Evolutionary conservation across 1,284 basidiomycete genomes (phyloP).

Genomic region (Boletus semigastroideus): DNA sequence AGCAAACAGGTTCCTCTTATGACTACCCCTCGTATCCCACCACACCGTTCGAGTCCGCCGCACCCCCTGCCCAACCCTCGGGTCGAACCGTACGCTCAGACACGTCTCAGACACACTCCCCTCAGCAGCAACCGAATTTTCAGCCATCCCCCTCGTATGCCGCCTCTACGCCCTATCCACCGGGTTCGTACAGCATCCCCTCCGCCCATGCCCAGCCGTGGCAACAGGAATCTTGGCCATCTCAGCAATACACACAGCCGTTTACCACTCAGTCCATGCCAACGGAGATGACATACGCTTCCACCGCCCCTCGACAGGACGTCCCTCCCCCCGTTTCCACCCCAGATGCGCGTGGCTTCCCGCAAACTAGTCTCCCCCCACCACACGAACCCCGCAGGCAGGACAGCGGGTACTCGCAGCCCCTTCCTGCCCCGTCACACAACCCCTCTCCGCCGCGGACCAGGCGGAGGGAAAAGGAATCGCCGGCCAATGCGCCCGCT

Average conservation of each 20-base stretch:
- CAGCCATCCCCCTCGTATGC: slow-evolving; percentile 33
- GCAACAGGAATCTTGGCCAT: slow-evolving; percentile 37
- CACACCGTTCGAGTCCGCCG: slow-evolving; percentile 38
- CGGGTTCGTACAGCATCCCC: slow-evolving; percentile 29
- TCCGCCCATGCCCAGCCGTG: slow-evolving; percentile 36
- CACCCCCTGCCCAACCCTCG: slow-evolving; percentile 38
- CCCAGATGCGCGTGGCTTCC: slow-evolving; percentile 30
- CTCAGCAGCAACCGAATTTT: slow-evolving; percentile 30
- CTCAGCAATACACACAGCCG: slow-evolving; percentile 34
- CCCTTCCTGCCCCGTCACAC: slow-evolving; percentile 30
- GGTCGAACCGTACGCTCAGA: slow-evolving; percentile 35
- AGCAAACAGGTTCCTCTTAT: slow-evolving; percentile 45
- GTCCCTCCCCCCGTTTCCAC: slow-evolving; percentile 25
- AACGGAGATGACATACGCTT: slow-evolving; percentile 34
- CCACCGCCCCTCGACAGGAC: slow-evolving; percentile 35
- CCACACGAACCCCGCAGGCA: slow-evolving; percentile 32
- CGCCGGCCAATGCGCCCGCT: slow-evolving; percentile 28
- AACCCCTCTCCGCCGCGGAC: slow-evolving; percentile 31
- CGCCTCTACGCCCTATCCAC: slow-evolving; percentile 26
- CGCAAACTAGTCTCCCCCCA: slow-evolving; percentile 20
- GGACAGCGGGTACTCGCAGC: slow-evolving; percentile 33
- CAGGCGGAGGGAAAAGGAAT: slow-evolving; percentile 38
- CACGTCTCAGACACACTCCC: slow-evolving; percentile 42
- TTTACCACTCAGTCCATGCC: slow-evolving; percentile 30
- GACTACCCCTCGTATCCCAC: slow-evolving; percentile 48